Evolutionary conservation across 148 eudicot genomes (phyloP), one percentile per base, ranked within the genome.

Genomic region (Cornus kousa): DNA sequence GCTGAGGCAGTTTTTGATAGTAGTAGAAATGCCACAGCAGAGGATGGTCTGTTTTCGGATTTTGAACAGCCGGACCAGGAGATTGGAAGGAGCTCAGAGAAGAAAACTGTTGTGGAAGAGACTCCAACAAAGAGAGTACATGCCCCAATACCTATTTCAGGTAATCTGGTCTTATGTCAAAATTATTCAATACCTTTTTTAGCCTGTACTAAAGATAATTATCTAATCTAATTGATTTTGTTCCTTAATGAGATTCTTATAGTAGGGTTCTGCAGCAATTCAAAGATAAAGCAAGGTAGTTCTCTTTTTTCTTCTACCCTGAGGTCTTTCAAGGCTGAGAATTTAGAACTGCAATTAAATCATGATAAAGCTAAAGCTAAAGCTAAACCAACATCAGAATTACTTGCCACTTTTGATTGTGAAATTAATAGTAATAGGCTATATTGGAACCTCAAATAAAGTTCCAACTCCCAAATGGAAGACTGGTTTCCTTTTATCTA

Each of bases 91-190:
- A 75, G 74, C 67, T 48, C 22, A 50, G 72, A 55, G 6, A 57
- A 84, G 46, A 79, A 76, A 64, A 20, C 65, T 8, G 70, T 22
- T 70, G 20, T 12, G 12, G 17, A 5, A n/a, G 75, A 74, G 66
- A 80, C 32, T 70, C 74, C 77, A 77, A 73, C 67, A 19, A 69
- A 74, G 74, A 57, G 62, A 20, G 53, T 82, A 67, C 86, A 82
- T 67, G 80, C 88, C 72, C 89, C 93, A 53, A 76, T 79, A 67
- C 93, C 93, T 43, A 83, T 83, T 62, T 88, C 96, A 67, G 93
- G 96, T 90, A 79, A 67, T 39, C 48, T 43, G 48, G 48, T 43
- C 8, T 11, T 67, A 23, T 2, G 24, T 9, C n/a, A n/a, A 50
- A 10, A 5, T 50, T 64, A 23, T 20, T 39, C 24, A 24, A 20